Evolutionary conservation across 148 eudicot genomes (phyloP).

Genomic region (Vaccinium corymbosum): DNA sequence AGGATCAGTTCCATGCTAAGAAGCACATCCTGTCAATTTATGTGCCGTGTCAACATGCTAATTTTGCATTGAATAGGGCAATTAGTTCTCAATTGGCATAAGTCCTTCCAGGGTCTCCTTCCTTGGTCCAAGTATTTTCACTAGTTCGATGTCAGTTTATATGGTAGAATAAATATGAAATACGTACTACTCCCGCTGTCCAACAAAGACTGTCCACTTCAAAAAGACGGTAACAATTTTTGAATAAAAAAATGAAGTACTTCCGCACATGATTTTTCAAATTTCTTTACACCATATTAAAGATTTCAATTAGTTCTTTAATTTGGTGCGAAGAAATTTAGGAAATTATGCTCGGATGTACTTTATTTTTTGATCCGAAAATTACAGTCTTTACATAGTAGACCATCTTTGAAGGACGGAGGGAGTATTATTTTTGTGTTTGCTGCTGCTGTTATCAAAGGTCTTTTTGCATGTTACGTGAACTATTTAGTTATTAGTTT

Average conservation of each 20-base stretch:
- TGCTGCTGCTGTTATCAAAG: background rate
- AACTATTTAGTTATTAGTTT: background rate
- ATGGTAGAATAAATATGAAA: background rate
- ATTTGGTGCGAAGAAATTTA: too few species aligned
- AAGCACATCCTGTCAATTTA: background rate
- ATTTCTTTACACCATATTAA: too few species aligned
- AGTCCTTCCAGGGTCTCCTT: background rate
- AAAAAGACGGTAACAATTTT: too few species aligned
- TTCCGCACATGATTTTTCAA: too few species aligned
- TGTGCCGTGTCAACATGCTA: background rate
- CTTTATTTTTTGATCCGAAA: too few species aligned
- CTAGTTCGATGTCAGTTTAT: background rate
- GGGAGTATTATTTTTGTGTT: background rate
- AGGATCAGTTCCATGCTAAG: background rate
- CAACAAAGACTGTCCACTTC: too few species aligned
- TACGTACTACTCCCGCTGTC: background rate
- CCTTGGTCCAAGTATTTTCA: constrained; percentile 7
- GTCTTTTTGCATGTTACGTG: background rate
- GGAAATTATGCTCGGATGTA: too few species aligned
- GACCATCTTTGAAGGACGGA: too few species aligned
- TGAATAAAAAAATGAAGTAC: too few species aligned
- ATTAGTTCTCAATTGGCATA: background rate
- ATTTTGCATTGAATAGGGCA: background rate
- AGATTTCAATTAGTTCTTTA: too few species aligned
- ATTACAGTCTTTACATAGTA: too few species aligned